phyloP scores from a whole-genome alignment of 2,329 filamentous ascomycete genomes.

The Apiospora pterosperma region DNA sequence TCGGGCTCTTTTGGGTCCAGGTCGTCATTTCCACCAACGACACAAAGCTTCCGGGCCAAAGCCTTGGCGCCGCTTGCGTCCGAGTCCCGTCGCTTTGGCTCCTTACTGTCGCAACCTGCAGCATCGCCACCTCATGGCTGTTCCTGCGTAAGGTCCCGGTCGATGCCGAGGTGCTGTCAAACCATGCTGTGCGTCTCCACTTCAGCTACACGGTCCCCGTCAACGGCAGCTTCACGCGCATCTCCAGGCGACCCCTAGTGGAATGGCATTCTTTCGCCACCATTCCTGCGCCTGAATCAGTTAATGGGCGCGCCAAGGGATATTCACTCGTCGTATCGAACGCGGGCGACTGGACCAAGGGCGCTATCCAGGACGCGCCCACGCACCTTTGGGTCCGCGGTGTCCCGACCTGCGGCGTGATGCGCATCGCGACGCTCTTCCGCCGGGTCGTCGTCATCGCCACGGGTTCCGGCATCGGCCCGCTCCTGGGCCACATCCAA shows the following conservation, averaged over 20 bases:
- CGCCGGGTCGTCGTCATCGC: slow-evolving; percentile 62
- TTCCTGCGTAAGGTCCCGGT: slow-evolving; percentile 66
- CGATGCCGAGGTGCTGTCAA: slow-evolving; percentile 62
- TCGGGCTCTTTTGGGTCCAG: slow-evolving; percentile 64
- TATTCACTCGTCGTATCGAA: slow-evolving; percentile 70
- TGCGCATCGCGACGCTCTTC: slow-evolving; percentile 66
- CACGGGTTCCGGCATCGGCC: slow-evolving; percentile 72
- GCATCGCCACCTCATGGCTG: slow-evolving; percentile 71
- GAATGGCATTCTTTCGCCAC: slow-evolving; percentile 79
- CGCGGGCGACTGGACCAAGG: slow-evolving; percentile 71
- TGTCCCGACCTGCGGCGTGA: slow-evolving; percentile 63
- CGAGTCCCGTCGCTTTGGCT: slow-evolving; percentile 60
- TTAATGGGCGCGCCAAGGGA: slow-evolving; percentile 37
- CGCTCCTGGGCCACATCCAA: slow-evolving; percentile 60
- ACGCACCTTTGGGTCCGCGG: slow-evolving; percentile 65
- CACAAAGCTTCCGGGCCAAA: slow-evolving; percentile 19
- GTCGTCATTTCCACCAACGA: slow-evolving; percentile 52
- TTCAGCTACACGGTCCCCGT: slow-evolving; percentile 62
- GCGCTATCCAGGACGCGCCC: slow-evolving; percentile 60
- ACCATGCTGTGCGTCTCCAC: slow-evolving; percentile 68
- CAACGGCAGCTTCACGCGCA: slow-evolving; percentile 53
- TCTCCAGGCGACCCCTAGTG: slow-evolving; percentile 59
- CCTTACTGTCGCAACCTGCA: slow-evolving; percentile 58
- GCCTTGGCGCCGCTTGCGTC: slow-evolving; percentile 34
- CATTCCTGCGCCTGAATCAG: slow-evolving; percentile 53